A percentile compares a stretch with the other conserved stretches of the same genome.
Evolutionary conservation across 2,329 filamentous ascomycete genomes (phyloP).

Genomic region (Diatrype stigma): DNA sequence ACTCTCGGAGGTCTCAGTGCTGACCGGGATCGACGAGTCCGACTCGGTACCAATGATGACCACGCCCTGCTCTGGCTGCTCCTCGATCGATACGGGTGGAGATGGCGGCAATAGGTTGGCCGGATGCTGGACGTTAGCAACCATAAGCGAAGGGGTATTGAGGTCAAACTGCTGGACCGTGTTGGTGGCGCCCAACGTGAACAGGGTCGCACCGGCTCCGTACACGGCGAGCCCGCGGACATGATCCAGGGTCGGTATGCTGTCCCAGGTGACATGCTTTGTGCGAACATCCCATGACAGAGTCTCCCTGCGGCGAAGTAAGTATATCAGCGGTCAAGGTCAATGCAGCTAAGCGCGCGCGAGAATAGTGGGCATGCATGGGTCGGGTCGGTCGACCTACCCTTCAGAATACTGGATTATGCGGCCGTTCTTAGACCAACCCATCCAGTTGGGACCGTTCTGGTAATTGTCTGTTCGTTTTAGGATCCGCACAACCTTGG

Average conservation of each 20-base stretch:
- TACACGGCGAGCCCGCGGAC: slow-evolving; percentile 82
- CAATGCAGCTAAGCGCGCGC: slow-evolving; percentile 43
- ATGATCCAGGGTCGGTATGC: slow-evolving; percentile 78
- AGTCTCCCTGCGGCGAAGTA: slow-evolving; percentile 62
- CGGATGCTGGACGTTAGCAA: slow-evolving; percentile 82
- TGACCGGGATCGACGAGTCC: slow-evolving; percentile 51
- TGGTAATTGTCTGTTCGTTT: slow-evolving; percentile 72
- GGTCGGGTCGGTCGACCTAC: slow-evolving; percentile 41
- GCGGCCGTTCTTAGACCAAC: slow-evolving; percentile 96
- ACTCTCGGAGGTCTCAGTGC: slow-evolving; percentile 62
- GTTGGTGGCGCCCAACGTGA: slow-evolving; percentile 82
- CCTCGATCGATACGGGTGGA: slow-evolving; percentile 75
- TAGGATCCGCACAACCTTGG: slow-evolving; percentile 83
- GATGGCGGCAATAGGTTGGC: slow-evolving; percentile 75
- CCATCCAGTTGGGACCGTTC: slow-evolving; percentile 87
- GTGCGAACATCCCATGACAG: slow-evolving; percentile 96
- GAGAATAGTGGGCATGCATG: slow-evolving; percentile 24
- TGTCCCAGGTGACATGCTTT: slow-evolving; percentile 91
- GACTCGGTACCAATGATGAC: slow-evolving; percentile 51
- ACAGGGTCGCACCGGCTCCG: slow-evolving; percentile 84
- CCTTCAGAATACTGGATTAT: slow-evolving; percentile 89
- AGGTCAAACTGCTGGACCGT: slow-evolving; percentile 95
- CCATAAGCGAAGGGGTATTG: slow-evolving; percentile 74
- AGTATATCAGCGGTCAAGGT: slow-evolving; percentile 19
- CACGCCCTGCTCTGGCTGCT: slow-evolving; percentile 53